Base-by-base conservation (phyloP, 441 rosid species). In the Mallotus repandus region DNA sequence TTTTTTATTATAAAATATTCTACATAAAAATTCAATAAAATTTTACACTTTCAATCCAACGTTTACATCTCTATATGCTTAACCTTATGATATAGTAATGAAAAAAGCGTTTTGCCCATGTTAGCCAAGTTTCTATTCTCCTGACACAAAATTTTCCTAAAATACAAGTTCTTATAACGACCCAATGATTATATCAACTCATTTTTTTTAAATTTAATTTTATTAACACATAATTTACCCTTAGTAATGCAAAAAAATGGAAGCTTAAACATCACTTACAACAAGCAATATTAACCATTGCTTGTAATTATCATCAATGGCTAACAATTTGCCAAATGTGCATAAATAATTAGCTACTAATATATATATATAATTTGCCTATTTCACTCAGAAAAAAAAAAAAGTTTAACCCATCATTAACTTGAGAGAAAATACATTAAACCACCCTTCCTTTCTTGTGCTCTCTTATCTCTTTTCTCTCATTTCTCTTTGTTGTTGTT, bases 231-330 rank as follows among this genome's bases (percentile, higher is more conserved):
- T 5, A 12, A 43, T 45, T 65, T 13, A 9, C 38, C 48, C 11
- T 66, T 57, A 66, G n/a, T 57, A n/a, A 38, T 25, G 43, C 57
- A 22, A 43, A 72, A 38, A 55, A 18, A 49, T 59, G 62, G 82
- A 74, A 81, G 80, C 60, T 76, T 53, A 76, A 70, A 9, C 59
- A 80, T 46, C 85, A 64, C 63, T 43, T 7, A 57, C 81, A 79
- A 79, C 74, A 81, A 54, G 77, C 58, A 81, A 83, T 76, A 69
- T 74, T 35, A 64, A 66, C 85, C 88, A 55, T 83, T 77, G 80
- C 29, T n/a, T 60, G 18, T 9, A 68, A 52, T 56, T 63, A 32
- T 67, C 66, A 82, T 80, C 83, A 71, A 72, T 8, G 83, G 77
- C 74, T 53, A 14, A 52, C 2, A 59, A 9, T 38, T 63, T 70